A percentile compares a stretch with the other conserved stretches of the same genome.
phyloP scores from a whole-genome alignment of 2,329 filamentous ascomycete genomes.

The Fusarium sublunatum region DNA sequence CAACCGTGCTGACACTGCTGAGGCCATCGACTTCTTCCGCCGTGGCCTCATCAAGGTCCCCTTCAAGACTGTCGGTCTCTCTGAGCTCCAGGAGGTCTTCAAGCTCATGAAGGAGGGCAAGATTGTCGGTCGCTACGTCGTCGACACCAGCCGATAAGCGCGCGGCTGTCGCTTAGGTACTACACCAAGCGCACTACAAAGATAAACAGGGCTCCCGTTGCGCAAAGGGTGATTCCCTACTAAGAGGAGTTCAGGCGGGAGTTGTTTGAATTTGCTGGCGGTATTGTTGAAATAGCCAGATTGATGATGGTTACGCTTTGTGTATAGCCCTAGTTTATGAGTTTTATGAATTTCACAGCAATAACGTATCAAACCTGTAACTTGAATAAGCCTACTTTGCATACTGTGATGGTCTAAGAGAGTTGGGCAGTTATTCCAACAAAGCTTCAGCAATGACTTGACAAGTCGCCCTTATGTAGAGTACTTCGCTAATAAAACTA shows the following conservation, averaged over 20 bases:
- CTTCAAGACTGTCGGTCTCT: constrained; percentile 85
- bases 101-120: constrained; percentile 76
- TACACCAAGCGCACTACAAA: constrained; percentile 24
- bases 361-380: constrained; percentile 41
- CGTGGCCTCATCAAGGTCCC: constrained; percentile 87
- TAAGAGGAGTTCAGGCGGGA: constrained; percentile 46
- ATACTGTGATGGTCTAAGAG: not conserved
- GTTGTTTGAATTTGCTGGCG: constrained; percentile 43
- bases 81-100: constrained; percentile 83
- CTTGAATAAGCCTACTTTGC: constrained; percentile 9
- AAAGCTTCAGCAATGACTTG: not conserved
- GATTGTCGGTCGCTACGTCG: constrained; percentile 82
- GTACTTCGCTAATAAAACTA: not conserved
- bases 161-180: constrained; percentile 33
- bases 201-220: constrained; percentile 35
- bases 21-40: constrained; percentile 90
- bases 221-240: constrained; percentile 39
- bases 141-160: constrained; percentile 75
- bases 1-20: constrained; percentile 86
- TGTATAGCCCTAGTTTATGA: constrained; percentile 42
- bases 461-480: not conserved
- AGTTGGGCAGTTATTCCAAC: not conserved
- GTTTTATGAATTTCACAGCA: constrained; percentile 45
- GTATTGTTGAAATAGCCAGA: constrained; percentile 43
- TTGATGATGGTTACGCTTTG: constrained; percentile 37